Conservation (phyloP, 352 stramenopile genomes). For the Globisporangium parvum region DNA sequence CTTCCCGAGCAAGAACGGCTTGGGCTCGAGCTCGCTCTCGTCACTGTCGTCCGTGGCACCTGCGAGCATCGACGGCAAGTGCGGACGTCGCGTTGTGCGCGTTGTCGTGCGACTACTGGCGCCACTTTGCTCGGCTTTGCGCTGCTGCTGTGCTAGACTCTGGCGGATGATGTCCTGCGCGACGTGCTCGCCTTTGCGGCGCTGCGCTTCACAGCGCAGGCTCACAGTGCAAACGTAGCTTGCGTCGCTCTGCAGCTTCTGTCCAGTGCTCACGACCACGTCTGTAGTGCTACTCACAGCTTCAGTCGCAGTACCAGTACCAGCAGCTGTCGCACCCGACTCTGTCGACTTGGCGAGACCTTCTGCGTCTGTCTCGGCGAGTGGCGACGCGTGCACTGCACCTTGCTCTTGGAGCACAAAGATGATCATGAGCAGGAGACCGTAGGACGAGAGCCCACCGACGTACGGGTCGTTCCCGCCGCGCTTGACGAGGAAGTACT, state of each 20-base stretch:
- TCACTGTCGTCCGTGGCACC: constrained; percentile 6
- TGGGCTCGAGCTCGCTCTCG: constrained; percentile 26
- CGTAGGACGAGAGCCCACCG: constrained; percentile 88
- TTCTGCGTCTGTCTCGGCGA: not conserved
- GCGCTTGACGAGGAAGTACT: constrained; percentile 86
- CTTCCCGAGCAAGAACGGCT: constrained; percentile 64
- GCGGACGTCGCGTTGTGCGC: constrained; percentile 21
- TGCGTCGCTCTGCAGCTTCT: not conserved
- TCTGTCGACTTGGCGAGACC: not conserved
- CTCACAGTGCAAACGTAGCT: not conserved
- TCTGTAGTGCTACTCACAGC: no score
- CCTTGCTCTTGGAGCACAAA: constrained; percentile 63
- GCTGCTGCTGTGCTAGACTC: constrained; percentile 28
- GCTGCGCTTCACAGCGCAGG: constrained; percentile 38
- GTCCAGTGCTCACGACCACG: not conserved
- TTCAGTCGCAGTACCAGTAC: no score
- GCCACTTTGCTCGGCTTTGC: constrained; percentile 15
- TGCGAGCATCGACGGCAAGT: constrained; percentile 30
- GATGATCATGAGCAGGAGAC: constrained; percentile 75
- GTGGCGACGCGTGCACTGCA: constrained; percentile 21
- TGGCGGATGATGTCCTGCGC: constrained; percentile 51
- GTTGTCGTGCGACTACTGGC: constrained; percentile 3
- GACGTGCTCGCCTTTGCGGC: constrained; percentile 37
- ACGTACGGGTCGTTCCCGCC: constrained; percentile 87
- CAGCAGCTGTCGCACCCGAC: not conserved